A percentile compares a stretch with the other conserved stretches of the same genome.
phyloP scores from a whole-genome alignment of 345 rosid species.

The Geranium brycei region DNA sequence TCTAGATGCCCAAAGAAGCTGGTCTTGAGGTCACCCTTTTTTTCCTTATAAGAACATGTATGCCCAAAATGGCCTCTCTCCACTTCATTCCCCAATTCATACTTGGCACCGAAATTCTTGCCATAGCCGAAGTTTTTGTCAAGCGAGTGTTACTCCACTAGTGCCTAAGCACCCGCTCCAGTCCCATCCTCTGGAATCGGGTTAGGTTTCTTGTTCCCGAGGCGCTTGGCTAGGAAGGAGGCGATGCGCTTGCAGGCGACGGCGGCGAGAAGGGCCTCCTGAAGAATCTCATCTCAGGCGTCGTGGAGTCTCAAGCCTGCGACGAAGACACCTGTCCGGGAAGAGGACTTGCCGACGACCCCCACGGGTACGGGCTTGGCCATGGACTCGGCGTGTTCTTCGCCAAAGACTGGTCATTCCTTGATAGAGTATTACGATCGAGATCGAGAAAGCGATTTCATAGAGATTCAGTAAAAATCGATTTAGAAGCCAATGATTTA shows the following conservation, averaged over 20 bases:
- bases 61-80: slow-evolving; percentile 28
- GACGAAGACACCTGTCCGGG: slow-evolving; percentile 10
- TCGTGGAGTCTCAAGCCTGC: slow-evolving; percentile 41
- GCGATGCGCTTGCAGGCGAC: slow-evolving; percentile 28
- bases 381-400: not conserved
- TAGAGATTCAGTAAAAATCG: too few relatives aligned
- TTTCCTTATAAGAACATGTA: slow-evolving; percentile 20
- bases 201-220: slow-evolving; percentile 11
- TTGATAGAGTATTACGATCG: too few relatives aligned
- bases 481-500: too few relatives aligned
- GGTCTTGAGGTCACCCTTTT: slow-evolving; percentile 25
- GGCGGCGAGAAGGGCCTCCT: slow-evolving; percentile 54
- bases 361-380: not conserved
- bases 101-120: slow-evolving; percentile 17
- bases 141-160: slow-evolving; percentile 10
- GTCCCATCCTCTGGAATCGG: slow-evolving; percentile 29
- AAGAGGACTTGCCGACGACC: not conserved
- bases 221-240: slow-evolving; percentile 13
- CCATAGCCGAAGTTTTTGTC: slow-evolving; percentile 28
- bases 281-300: slow-evolving; percentile 65
- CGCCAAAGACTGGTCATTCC: too few relatives aligned
- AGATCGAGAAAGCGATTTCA: too few relatives aligned
- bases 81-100: slow-evolving; percentile 25
- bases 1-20: too few relatives aligned
- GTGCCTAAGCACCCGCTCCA: not conserved